Conservation (phyloP, 1,284 basidiomycete genomes). For the Boletellus dicymbophilus region DNA sequence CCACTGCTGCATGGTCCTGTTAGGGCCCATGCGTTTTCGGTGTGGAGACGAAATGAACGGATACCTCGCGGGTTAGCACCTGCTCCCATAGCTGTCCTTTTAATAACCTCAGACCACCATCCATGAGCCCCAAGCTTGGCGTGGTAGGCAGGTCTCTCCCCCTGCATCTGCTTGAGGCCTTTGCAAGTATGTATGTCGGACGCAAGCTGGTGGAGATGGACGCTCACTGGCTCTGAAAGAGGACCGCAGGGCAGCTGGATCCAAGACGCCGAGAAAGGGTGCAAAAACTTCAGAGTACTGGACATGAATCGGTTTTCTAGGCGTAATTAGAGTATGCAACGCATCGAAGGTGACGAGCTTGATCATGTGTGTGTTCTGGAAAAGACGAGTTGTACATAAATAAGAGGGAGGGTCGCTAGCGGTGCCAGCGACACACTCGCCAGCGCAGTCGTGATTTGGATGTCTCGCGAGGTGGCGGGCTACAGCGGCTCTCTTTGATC, state of each 20-base stretch:
- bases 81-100: slow-evolving; percentile 68
- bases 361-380: slow-evolving; percentile 12
- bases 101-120: slow-evolving; percentile 79
- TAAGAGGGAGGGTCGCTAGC: slow-evolving; percentile 12
- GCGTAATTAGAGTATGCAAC: slow-evolving; percentile 66
- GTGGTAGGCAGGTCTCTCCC: slow-evolving; percentile 54
- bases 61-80: slow-evolving; percentile 60
- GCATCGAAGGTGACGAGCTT: slow-evolving; percentile 70
- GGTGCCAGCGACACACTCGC: slow-evolving; percentile 1
- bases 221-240: slow-evolving; percentile 68
- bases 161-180: slow-evolving; percentile 69
- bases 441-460: slow-evolving; percentile 21
- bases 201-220: not conserved
- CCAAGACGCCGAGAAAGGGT: slow-evolving; percentile 60
- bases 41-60: slow-evolving; percentile 14
- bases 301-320: slow-evolving; percentile 62
- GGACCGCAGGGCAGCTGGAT: slow-evolving; percentile 48
- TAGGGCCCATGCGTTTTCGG: slow-evolving; percentile 21
- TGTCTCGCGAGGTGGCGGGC: slow-evolving; percentile 14
- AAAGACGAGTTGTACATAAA: slow-evolving; percentile 13
- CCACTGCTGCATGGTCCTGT: slow-evolving; percentile 45
- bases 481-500: slow-evolving; percentile 12
- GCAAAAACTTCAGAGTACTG: slow-evolving; percentile 70
- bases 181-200: slow-evolving; percentile 8
- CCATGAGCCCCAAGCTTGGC: slow-evolving; percentile 43